These are phyloP conservation scores for Limnomonas spitsbergensis DNA, from an alignment of 139 green algal species.

Conservation along the genomic window DNA sequence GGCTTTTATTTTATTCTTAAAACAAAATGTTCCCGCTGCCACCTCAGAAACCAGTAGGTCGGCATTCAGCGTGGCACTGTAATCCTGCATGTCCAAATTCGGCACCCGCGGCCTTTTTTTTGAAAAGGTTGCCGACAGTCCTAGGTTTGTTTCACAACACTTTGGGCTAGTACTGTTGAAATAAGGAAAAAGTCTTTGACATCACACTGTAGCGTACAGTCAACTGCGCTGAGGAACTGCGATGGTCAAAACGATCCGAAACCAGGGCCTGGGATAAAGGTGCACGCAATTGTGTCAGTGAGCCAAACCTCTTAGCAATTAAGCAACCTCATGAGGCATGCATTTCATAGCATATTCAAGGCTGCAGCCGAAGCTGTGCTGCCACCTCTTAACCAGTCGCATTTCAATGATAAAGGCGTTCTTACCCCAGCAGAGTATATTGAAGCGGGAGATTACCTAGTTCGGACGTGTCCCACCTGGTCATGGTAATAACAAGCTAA, in stretches of 20 bases:
- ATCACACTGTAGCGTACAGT: too few species aligned
- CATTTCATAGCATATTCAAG: constrained; percentile 47
- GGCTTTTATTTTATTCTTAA: constrained; percentile 43
- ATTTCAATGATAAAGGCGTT: constrained; percentile 63
- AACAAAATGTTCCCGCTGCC: constrained; percentile 26
- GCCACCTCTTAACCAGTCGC: constrained; percentile 37
- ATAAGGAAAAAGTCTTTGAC: too few species aligned
- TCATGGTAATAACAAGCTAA: constrained; percentile 56
- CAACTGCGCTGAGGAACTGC: too few species aligned
- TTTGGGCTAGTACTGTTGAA: constrained; percentile 1
- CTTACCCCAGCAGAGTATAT: constrained; percentile 88
- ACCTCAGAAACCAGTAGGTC: constrained; percentile 31
- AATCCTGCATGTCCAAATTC: background rate
- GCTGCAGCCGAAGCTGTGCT: constrained; percentile 38
- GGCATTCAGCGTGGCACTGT: constrained; percentile 14
- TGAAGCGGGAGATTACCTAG: constrained; percentile 74
- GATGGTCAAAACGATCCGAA: too few species aligned
- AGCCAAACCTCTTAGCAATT: too few species aligned
- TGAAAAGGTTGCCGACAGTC: background rate
- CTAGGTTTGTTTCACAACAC: background rate
- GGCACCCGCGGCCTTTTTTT: background rate
- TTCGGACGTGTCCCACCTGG: constrained; percentile 82
- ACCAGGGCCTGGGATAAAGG: too few species aligned
- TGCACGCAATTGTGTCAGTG: too few species aligned
- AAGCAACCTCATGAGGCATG: constrained; percentile 5